A percentile compares a stretch with the other conserved stretches of the same genome.
phyloP scores from a whole-genome alignment of 805 yeast species.

The Candida tibetensis region DNA sequence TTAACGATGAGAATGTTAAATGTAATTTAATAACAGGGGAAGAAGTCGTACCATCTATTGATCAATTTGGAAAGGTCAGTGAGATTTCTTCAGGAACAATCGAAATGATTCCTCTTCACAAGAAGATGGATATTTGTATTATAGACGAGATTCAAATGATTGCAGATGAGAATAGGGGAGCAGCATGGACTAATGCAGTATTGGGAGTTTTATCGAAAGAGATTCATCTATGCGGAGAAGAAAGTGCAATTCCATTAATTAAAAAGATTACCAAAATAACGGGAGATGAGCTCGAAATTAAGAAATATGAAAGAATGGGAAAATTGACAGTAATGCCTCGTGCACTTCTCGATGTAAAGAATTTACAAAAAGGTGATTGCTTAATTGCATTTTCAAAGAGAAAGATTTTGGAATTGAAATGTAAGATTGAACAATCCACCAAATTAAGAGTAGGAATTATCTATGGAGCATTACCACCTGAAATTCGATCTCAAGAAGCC shows the following conservation, averaged over 20 bases:
- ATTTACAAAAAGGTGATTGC: conserved; percentile 75
- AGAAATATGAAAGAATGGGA: conserved; percentile 72
- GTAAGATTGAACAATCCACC: conserved; percentile 63
- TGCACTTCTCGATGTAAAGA: conserved; percentile 32
- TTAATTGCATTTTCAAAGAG: conserved; percentile 81
- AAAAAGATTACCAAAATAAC: conserved; percentile 57
- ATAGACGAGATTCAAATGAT: conserved; percentile 97
- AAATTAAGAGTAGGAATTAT: conserved; percentile 76
- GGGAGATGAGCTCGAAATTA: conserved; percentile 77
- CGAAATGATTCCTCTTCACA: conserved; percentile 80
- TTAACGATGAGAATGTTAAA: conserved; percentile 58
- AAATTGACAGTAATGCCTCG: conserved; percentile 52
- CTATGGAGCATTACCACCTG: conserved; percentile 96
- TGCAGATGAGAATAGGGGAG: conserved; percentile 73
- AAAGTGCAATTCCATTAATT: conserved; percentile 71
- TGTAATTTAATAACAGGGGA: conserved; percentile 96
- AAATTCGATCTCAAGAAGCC: conserved; percentile 85
- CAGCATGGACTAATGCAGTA: conserved; percentile 92
- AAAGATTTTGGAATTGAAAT: conserved; percentile 65
- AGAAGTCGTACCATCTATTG: conserved; percentile 72
- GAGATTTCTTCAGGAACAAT: conserved; percentile 82
- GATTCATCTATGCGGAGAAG: conserved; percentile 92
- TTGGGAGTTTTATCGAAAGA: conserved; percentile 84
- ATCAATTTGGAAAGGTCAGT: conserved; percentile 69
- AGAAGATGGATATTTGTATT: conserved; percentile 78